Evolutionary conservation across 2,329 filamentous ascomycete species (phyloP).

Genomic region (Fonsecaea pedrosoi): DNA sequence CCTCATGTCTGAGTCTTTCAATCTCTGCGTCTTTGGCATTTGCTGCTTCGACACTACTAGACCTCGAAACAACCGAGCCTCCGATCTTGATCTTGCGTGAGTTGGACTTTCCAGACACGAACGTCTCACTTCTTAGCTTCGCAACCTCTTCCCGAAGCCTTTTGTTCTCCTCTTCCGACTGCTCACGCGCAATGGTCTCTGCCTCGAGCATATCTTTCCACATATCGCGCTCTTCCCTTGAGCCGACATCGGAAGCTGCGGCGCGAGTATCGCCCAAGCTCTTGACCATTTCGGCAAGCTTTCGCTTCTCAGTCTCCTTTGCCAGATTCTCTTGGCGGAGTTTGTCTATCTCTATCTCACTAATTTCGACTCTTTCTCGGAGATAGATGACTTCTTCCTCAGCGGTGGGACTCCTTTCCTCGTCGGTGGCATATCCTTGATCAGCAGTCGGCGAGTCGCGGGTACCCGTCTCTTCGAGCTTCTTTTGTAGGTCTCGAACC

Average conservation of each 20-base stretch:
- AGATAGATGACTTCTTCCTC: constrained; percentile 86
- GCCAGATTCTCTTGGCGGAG: constrained; percentile 77
- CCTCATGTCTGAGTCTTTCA: constrained; percentile 85
- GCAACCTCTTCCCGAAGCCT: constrained; percentile 83
- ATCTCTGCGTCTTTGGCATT: constrained; percentile 70
- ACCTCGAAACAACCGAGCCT: constrained; percentile 49
- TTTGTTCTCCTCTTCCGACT: constrained; percentile 87
- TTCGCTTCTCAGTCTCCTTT: constrained; percentile 84
- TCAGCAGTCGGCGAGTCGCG: constrained; percentile 55
- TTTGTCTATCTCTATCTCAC: constrained; percentile 81
- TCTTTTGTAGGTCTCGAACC: constrained; percentile 85
- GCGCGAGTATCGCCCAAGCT: constrained; percentile 62
- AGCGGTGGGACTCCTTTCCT: constrained; percentile 61
- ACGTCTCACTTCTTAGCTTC: constrained; percentile 62
- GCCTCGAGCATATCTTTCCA: constrained; percentile 95
- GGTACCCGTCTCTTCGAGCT: constrained; percentile 60
- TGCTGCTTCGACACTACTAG: constrained; percentile 53
- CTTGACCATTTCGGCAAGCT: constrained; percentile 80
- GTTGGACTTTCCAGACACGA: constrained; percentile 42
- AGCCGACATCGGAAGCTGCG: constrained; percentile 58
- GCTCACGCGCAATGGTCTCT: constrained; percentile 85
- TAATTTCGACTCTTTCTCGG: constrained; percentile 83
- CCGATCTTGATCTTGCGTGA: constrained; percentile 46
- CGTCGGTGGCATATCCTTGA: constrained; percentile 61
- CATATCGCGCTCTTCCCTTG: constrained; percentile 69